Conservation (phyloP, 352 stramenopile species). For the Globisporangium irregulare region DNA sequence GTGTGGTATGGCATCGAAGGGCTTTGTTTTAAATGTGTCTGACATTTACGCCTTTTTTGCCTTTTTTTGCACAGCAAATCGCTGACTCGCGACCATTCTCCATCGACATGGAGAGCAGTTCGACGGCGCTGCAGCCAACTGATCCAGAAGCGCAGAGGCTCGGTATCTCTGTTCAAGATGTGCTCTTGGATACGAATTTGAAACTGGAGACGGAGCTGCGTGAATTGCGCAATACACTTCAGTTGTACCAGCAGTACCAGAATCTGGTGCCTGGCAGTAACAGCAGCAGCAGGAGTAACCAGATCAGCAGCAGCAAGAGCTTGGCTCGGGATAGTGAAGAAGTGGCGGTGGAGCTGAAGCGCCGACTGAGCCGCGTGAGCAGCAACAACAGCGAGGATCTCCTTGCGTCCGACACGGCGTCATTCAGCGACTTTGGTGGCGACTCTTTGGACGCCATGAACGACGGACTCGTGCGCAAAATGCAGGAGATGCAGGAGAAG, state of each 20-base stretch:
- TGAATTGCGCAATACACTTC: slow-evolving; percentile 26
- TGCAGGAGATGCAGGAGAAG: slow-evolving; percentile 46
- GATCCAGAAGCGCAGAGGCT: slow-evolving; percentile 23
- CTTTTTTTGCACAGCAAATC: slow-evolving; percentile 36
- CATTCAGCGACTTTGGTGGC: slow-evolving; percentile 17
- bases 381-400: slow-evolving; percentile 30
- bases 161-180: slow-evolving; percentile 43
- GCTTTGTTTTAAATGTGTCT: neutral
- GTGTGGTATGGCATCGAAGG: neutral
- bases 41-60: neutral
- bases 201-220: slow-evolving; percentile 44
- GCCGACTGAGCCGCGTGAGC: slow-evolving; percentile 25
- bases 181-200: slow-evolving; percentile 55
- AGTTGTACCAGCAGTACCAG: slow-evolving; percentile 13
- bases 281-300: slow-evolving; percentile 19
- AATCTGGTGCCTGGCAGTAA: neutral
- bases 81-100: slow-evolving; percentile 52
- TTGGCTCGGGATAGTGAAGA: slow-evolving; percentile 24
- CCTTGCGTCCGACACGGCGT: slow-evolving; percentile 20
- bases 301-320: slow-evolving; percentile 1
- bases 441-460: slow-evolving; percentile 24
- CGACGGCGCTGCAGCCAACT: slow-evolving; percentile 18
- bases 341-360: slow-evolving; percentile 27
- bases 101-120: slow-evolving; percentile 17
- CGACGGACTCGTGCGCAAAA: slow-evolving; percentile 31